Conservation (phyloP, 768 basidiomycete species). For the Agaricus subrufescens region DNA sequence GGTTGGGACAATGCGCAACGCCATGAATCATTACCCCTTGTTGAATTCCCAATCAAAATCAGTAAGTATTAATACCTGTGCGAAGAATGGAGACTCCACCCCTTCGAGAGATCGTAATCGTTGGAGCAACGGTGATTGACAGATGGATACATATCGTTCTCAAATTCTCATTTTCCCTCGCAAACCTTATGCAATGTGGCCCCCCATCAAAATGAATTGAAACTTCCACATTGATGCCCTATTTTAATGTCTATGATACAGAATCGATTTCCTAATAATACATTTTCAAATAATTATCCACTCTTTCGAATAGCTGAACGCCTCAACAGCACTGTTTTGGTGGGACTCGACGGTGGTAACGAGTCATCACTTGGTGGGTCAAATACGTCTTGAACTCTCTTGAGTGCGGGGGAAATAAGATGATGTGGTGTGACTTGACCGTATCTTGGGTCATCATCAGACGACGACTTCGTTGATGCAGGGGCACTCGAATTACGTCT, state of each 20-base stretch:
- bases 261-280: neutral
- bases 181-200: too few relatives aligned
- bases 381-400: neutral
- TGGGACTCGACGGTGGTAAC: conserved; percentile 20
- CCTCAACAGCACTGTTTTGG: conserved; percentile 19
- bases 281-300: neutral
- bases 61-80: too few relatives aligned
- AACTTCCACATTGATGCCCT: neutral
- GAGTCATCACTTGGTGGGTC: conserved; percentile 21
- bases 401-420: conserved; percentile 54
- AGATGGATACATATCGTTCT: too few relatives aligned
- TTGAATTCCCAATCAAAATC: too few relatives aligned
- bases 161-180: too few relatives aligned
- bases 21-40: too few relatives aligned
- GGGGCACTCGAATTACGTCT: conserved; percentile 11
- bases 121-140: too few relatives aligned
- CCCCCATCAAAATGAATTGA: too few relatives aligned
- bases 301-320: neutral
- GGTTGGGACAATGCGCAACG: too few relatives aligned
- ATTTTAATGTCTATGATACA: neutral
- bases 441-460: conserved; percentile 60
- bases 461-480: conserved; percentile 17
- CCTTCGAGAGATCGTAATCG: too few relatives aligned
- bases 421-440: conserved; percentile 71
- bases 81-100: too few relatives aligned